Base-by-base conservation (phyloP, 345 rosid species). In the Reutealis trisperma region DNA sequence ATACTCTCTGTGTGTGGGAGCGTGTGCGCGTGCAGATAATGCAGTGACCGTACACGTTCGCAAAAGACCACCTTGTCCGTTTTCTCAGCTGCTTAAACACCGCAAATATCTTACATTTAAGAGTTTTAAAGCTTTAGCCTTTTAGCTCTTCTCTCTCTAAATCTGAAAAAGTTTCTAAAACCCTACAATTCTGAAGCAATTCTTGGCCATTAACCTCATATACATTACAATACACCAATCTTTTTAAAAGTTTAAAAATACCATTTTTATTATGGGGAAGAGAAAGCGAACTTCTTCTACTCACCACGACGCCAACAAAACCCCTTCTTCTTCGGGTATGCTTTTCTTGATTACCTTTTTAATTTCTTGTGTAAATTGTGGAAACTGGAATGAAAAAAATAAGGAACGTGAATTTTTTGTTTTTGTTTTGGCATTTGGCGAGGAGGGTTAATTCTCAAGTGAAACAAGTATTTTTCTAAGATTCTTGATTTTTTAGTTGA, bases 281-380 rank as follows among this genome's bases (percentile, higher is more conserved):
- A 84, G 88, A 80, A 84, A 78, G 83, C 70, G 82, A 79, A 75
- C 57, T 73, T 30, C 70, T 57, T 37, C 41, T 5, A 77, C 72
- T 66, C 22, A 70, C 65, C 80, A 61, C 55, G 70, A 54, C 34
- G 44, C 41, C 57, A 34, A 55, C 66, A 51, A 73, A 57, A 71
- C 63, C 30, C 83, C 85, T 75, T 44, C 85, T 85, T 76, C 89
- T 63, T 77, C 90, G 67, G 89, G 87, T 87, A 78, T 62, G 47
- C 75, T 49, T 66, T 58, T 2, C 54, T 27, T 51, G 15, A 12
- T 34, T 60, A 8, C 42, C 55, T 66, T 18, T 74, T 75, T 76
- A 77, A 34, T 47, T 68, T 37, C 24, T 12, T 5, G 19, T 60
- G 51, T 37, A 69, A 68, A 78, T 67, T 59, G 27, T 72, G 49